These are phyloP conservation scores for Sporothrix schenckii DNA, from an alignment of 2,329 filamentous ascomycete genomes.

Conservation along the genomic window DNA sequence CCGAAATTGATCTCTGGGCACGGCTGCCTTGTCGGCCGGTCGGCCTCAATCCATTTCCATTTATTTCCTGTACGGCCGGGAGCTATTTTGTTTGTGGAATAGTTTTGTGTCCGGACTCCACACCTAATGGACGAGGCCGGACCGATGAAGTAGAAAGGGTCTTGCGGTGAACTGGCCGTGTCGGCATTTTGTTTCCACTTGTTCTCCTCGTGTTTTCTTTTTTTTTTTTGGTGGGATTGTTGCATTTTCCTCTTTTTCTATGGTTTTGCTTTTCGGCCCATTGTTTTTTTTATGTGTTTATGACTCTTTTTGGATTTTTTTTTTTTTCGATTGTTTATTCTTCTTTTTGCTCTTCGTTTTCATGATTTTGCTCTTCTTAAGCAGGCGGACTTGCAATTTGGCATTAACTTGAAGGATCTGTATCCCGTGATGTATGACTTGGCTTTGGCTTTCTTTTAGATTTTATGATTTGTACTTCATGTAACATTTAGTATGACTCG, in stretches of 20 bases:
- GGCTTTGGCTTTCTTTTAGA: constrained; percentile 10
- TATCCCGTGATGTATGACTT: background rate
- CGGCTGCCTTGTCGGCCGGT: constrained; percentile 18
- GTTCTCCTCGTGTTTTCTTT: background rate
- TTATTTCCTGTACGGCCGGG: background rate
- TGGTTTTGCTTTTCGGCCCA: background rate
- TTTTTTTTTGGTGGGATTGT: background rate
- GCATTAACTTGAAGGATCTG: background rate
- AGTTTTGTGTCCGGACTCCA: background rate
- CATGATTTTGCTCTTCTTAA: background rate
- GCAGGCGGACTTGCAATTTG: background rate
- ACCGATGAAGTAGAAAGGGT: background rate
- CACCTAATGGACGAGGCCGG: constrained; percentile 23
- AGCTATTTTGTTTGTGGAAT: constrained; percentile 5
- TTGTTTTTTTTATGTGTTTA: background rate
- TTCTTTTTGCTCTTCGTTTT: background rate
- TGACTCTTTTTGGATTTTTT: background rate
- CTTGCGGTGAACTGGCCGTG: background rate
- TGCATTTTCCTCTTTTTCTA: background rate
- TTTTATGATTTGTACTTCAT: background rate
- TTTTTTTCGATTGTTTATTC: constrained; percentile 4
- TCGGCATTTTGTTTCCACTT: constrained; percentile 1
- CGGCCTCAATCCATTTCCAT: constrained; percentile 1
- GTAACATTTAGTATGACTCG: constrained; percentile 19
- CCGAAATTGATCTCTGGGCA: background rate